Conservation (phyloP, 169 alveolate species). For the Cryptosporidium canis region DNA sequence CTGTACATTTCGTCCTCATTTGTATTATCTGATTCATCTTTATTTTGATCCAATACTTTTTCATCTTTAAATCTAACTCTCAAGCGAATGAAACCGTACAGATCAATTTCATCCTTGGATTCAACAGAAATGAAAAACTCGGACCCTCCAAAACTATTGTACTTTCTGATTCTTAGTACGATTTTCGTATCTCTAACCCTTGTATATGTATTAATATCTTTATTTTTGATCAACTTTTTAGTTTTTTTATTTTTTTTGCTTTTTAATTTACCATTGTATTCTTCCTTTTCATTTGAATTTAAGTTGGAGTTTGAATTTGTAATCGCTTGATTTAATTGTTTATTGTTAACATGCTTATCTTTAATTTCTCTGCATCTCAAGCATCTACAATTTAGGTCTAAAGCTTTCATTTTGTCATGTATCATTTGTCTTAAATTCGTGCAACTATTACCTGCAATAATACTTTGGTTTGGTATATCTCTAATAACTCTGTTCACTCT, state of each 20-base stretch:
- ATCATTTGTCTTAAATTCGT: conserved; percentile 91
- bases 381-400: conserved; percentile 89
- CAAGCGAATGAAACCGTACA: conserved; percentile 89
- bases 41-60: neutral
- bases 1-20: neutral
- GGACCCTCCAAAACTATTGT: conserved; percentile 44
- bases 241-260: conserved; percentile 24
- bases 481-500: conserved; percentile 90
- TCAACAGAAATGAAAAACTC: conserved; percentile 77
- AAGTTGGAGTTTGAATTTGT: conserved; percentile 67
- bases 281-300: conserved; percentile 28
- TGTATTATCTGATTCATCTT: neutral
- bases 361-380: conserved; percentile 92
- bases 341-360: conserved; percentile 76
- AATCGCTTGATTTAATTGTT: conserved; percentile 59
- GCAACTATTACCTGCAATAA: conserved; percentile 91
- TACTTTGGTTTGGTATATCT: conserved; percentile 93
- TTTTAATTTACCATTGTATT: conserved; percentile 35
- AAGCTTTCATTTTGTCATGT: conserved; percentile 80
- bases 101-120: conserved; percentile 75
- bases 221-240: neutral
- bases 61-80: conserved; percentile 75
- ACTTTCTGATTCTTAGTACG: conserved; percentile 55
- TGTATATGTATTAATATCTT: neutral
- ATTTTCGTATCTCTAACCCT: conserved; percentile 32